These are phyloP conservation scores for Gracilariopsis chorda DNA, from an alignment of 23 red algal genomes.

Conservation along the genomic window DNA sequence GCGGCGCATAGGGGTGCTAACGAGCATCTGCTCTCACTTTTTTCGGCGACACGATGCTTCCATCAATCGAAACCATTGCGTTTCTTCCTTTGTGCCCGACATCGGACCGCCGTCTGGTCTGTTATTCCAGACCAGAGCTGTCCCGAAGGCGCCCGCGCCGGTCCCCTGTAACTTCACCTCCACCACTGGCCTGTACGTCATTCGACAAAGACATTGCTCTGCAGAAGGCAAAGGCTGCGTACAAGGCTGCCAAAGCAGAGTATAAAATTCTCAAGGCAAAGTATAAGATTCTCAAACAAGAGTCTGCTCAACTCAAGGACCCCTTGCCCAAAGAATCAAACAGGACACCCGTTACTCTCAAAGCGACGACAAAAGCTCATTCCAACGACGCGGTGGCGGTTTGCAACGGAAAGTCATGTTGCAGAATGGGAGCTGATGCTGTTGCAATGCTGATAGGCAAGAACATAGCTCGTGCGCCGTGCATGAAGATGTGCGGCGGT, in stretches of 20 bases:
- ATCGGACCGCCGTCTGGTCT: no score
- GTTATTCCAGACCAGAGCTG: no score
- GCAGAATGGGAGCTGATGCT: slow-evolving; percentile 39
- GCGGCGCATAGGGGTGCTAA: no score
- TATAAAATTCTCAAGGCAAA: slow-evolving; percentile 6
- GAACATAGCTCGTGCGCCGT: background rate
- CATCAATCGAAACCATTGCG: no score
- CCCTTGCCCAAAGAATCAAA: background rate
- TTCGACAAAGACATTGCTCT: background rate
- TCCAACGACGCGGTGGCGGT: background rate
- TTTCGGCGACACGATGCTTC: no score
- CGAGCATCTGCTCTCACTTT: no score
- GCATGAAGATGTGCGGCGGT: slow-evolving; percentile 62
- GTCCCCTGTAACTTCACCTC: no score
- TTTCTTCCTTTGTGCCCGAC: no score
- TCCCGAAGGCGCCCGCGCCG: background rate
- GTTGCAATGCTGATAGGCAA: slow-evolving; percentile 18
- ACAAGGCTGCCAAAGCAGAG: slow-evolving; percentile 23
- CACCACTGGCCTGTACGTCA: background rate
- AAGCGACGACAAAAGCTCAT: background rate
- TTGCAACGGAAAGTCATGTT: slow-evolving; percentile 32
- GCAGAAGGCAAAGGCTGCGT: background rate
- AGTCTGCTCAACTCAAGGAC: background rate
- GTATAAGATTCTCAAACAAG: background rate
- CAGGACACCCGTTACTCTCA: background rate